These are phyloP conservation scores for Fusarium sp. DNA, from an alignment of 2,329 filamentous ascomycete genomes.

Conservation along the genomic window DNA sequence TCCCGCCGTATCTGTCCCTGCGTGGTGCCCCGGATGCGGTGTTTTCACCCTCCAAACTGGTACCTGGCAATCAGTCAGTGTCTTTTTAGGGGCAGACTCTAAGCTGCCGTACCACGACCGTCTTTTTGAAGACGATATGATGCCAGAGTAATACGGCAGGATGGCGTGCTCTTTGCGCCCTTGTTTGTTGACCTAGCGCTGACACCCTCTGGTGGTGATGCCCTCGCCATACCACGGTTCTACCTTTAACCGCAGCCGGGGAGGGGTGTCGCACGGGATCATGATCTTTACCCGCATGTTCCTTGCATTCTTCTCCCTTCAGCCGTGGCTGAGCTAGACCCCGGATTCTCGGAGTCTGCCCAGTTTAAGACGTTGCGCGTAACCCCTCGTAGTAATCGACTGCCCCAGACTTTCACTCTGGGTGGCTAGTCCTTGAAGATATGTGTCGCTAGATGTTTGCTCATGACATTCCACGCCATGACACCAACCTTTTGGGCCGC, in stretches of 20 bases:
- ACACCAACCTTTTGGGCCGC: background rate
- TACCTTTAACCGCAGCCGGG: background rate
- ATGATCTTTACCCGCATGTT: background rate
- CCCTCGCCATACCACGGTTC: background rate
- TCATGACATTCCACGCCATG: background rate
- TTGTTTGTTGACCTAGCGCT: background rate
- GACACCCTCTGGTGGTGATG: background rate
- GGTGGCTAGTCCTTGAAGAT: background rate
- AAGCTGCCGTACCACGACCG: constrained; percentile 1
- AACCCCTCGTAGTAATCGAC: background rate
- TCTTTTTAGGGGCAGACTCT: background rate
- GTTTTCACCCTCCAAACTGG: background rate
- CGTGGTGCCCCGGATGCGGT: background rate
- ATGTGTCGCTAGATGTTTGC: background rate
- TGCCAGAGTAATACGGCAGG: background rate
- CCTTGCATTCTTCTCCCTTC: background rate
- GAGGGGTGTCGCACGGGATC: background rate
- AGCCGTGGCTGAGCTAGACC: background rate
- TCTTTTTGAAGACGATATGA: background rate
- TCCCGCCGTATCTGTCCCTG: background rate
- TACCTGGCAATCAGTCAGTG: constrained; percentile 15
- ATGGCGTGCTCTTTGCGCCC: background rate
- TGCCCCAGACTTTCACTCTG: background rate
- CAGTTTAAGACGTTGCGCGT: background rate
- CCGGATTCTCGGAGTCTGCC: background rate